Evolutionary conservation across 2,329 filamentous ascomycete genomes (phyloP), one percentile per base, ranked within the genome.

Genomic region (Ascocoryne sarcoides): DNA sequence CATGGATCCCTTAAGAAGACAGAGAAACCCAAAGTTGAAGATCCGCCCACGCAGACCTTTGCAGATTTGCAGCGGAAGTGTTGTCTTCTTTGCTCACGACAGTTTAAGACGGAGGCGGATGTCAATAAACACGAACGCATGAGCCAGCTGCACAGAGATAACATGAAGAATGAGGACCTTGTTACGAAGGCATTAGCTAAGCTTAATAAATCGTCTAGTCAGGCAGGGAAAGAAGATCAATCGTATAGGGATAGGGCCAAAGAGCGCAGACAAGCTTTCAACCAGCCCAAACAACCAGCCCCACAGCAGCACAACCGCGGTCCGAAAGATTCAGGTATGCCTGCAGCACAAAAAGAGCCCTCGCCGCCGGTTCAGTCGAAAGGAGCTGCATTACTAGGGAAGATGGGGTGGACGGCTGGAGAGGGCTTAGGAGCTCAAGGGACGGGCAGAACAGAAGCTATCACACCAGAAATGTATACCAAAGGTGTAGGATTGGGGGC

Each of bases 361-460:
- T 43, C 55, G 1, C 61, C 67, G 4, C 61, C 67, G 5, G 57
- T 58, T 36, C 62, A 67, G 44, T 78, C 75, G 26, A 84, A 81
- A 59, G 79, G 80, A 10, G 77, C 77, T 0, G 75, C 76, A 3
- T 68, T 85, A 55, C 65, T 86, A 29, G 75, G 77, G 29, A 85
- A 84, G 65, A 82, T 84, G 75, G 82, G 82, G 18, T 85, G 80
- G 80, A 75, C 65, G 16, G 66, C 70, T 1, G 81, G 82, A 7
- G 68, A 71, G 42, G 80, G 82, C 0, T 65, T 85, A 3, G 82
- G 82, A 2, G 76, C 73, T 0, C 69, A 73, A 33, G 76, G 75
- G 4, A 69, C 70, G 4, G 82, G 82, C 0, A 69, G 75, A 32
- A 82, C 74, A 0, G 73, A 79, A 37, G 76, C 76, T 3, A 75